Evolutionary conservation across 805 yeast genomes (phyloP).

Genomic region (Lachancea fermentati): DNA sequence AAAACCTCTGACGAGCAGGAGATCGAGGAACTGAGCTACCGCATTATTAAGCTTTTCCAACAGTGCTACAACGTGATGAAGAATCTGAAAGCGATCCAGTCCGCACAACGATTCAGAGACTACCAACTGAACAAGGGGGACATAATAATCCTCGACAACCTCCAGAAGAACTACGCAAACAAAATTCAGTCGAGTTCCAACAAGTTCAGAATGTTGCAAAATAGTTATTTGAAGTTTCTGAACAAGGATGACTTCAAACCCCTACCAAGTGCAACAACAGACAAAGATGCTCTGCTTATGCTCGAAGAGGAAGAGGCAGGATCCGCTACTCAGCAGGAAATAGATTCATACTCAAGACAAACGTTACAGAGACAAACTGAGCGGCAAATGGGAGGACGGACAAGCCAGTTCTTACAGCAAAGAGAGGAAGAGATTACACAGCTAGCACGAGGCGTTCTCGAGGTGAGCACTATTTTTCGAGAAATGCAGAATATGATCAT

Average conservation of each 20-base stretch:
- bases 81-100: slow-evolving; percentile 46
- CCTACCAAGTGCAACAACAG: slow-evolving; percentile 26
- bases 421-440: slow-evolving; percentile 87
- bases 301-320: slow-evolving; percentile 32
- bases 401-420: slow-evolving; percentile 36
- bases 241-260: slow-evolving; percentile 71
- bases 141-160: slow-evolving; percentile 63
- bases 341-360: slow-evolving; percentile 36
- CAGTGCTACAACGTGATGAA: slow-evolving; percentile 72
- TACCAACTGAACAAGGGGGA: slow-evolving; percentile 39
- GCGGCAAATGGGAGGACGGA: slow-evolving; percentile 15
- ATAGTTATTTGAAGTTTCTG: slow-evolving; percentile 77
- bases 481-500: slow-evolving; percentile 89
- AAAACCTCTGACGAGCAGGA: slow-evolving; percentile 66
- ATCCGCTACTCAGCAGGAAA: slow-evolving; percentile 22
- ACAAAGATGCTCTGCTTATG: slow-evolving; percentile 20
- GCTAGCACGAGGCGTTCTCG: slow-evolving; percentile 90
- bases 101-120: slow-evolving; percentile 35
- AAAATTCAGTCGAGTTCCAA: slow-evolving; percentile 76
- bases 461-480: slow-evolving; percentile 85
- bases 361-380: slow-evolving; percentile 29
- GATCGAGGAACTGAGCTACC: slow-evolving; percentile 72
- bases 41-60: slow-evolving; percentile 72
- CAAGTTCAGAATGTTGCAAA: slow-evolving; percentile 79
- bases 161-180: slow-evolving; percentile 78